These are phyloP conservation scores for Ilyonectria mors-panacis DNA, from an alignment of 2,329 filamentous ascomycete species.

Conservation along the genomic window DNA sequence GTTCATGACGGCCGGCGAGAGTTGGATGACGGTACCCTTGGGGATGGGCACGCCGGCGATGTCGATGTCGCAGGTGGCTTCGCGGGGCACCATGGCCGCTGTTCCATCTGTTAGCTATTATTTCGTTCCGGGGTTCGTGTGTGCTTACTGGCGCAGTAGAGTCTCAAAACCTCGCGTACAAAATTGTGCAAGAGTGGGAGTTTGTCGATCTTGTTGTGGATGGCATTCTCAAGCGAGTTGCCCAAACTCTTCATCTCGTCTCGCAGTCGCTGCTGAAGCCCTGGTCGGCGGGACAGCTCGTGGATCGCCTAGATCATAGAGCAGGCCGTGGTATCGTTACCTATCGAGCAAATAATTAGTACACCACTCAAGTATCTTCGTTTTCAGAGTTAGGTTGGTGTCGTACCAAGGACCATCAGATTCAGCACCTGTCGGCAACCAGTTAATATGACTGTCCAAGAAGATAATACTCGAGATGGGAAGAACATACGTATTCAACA, in stretches of 20 bases:
- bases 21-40: slow-evolving; percentile 56
- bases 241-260: slow-evolving; percentile 52
- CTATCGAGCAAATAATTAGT: slow-evolving; percentile 16
- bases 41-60: slow-evolving; percentile 56
- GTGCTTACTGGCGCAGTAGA: slow-evolving; percentile 55
- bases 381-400: not conserved
- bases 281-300: slow-evolving; percentile 53
- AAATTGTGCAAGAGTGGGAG: slow-evolving; percentile 59
- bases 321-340: slow-evolving; percentile 62
- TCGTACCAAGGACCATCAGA: slow-evolving; percentile 58
- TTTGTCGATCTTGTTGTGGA: slow-evolving; percentile 48
- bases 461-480: not conserved
- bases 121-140: too few species aligned
- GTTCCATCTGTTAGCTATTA: slow-evolving; percentile 19
- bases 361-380: not conserved
- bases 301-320: slow-evolving; percentile 60
- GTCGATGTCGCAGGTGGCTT: slow-evolving; percentile 52
- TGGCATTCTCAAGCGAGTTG: slow-evolving; percentile 17
- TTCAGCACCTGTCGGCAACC: slow-evolving; percentile 57
- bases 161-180: slow-evolving; percentile 59
- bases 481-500: slow-evolving; percentile 45
- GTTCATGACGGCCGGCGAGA: slow-evolving; percentile 55
- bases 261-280: slow-evolving; percentile 57
- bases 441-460: slow-evolving; percentile 41
- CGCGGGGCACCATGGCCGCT: slow-evolving; percentile 53